Evolutionary conservation across 1,284 basidiomycete species (phyloP).

Genomic region (Ustilago tritici): DNA sequence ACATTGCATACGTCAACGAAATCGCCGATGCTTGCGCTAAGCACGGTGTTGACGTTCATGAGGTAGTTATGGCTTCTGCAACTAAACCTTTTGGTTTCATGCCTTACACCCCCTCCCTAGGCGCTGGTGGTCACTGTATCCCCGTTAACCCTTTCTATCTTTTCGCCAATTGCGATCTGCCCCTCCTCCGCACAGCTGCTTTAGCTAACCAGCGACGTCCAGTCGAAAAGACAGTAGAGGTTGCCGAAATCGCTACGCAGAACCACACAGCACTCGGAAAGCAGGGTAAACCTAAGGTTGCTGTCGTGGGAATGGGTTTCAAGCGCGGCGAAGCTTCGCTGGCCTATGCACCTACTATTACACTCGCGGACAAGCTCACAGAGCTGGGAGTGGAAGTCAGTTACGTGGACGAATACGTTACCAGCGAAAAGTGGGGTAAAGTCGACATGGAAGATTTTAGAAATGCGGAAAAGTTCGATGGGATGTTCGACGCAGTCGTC

Average conservation of each 20-base stretch:
- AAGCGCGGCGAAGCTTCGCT: constrained; percentile 37
- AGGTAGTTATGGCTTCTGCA: constrained; percentile 28
- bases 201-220: constrained; percentile 30
- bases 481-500: constrained; percentile 26
- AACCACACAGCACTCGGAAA: neutral
- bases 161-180: constrained; percentile 39
- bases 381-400: constrained; percentile 25
- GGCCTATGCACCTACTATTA: constrained; percentile 37
- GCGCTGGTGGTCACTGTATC: constrained; percentile 43
- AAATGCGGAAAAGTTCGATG: constrained; percentile 14
- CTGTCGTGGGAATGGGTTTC: constrained; percentile 41
- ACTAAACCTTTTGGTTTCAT: constrained; percentile 50
- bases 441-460: constrained; percentile 10
- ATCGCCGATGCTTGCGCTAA: constrained; percentile 40
- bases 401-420: constrained; percentile 38
- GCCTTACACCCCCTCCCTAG: constrained; percentile 30
- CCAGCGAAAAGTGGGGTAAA: constrained; percentile 28
- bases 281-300: constrained; percentile 1
- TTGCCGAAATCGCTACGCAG: constrained; percentile 8
- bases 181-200: constrained; percentile 26
- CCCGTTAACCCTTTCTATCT: constrained; percentile 46
- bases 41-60: constrained; percentile 40
- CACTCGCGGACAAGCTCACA: constrained; percentile 33
- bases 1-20: constrained; percentile 52
- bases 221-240: constrained; percentile 19